These are phyloP conservation scores for Mycena vulgaris DNA, from an alignment of 768 basidiomycete species.

Conservation along the genomic window DNA sequence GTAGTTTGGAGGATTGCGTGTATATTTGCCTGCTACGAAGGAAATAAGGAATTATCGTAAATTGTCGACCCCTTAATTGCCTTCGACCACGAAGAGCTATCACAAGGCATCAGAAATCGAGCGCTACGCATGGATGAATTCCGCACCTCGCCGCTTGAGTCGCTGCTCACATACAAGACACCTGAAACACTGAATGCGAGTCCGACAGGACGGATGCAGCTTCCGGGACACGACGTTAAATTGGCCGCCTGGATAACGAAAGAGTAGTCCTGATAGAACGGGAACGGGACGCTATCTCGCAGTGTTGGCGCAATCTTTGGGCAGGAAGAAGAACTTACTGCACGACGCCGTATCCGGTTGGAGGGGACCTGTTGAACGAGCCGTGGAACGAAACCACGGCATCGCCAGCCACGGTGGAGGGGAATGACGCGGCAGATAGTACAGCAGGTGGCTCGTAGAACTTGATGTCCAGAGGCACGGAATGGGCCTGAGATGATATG, in stretches of 20 bases:
- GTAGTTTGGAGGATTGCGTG: too few relatives aligned
- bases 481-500: slow-evolving; percentile 56
- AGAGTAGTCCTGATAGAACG: slow-evolving; percentile 32
- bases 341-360: slow-evolving; percentile 64
- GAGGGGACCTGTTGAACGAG: slow-evolving; percentile 57
- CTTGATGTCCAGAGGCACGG: slow-evolving; percentile 64
- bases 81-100: slow-evolving; percentile 30
- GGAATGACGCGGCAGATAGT: slow-evolving; percentile 42
- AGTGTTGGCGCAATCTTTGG: neutral
- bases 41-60: too few relatives aligned
- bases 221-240: slow-evolving; percentile 56
- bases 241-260: slow-evolving; percentile 59
- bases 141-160: slow-evolving; percentile 59
- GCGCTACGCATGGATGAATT: neutral
- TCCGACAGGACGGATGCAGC: slow-evolving; percentile 62
- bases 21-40: too few relatives aligned
- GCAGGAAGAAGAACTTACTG: slow-evolving; percentile 42
- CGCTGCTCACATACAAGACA: slow-evolving; percentile 57
- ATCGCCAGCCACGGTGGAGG: slow-evolving; percentile 47
- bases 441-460: slow-evolving; percentile 46
- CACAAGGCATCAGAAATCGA: slow-evolving; percentile 4
- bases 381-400: slow-evolving; percentile 65
- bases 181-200: slow-evolving; percentile 56
- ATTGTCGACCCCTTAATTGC: slow-evolving; percentile 25
- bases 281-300: slow-evolving; percentile 46